These are phyloP conservation scores for Sclerotinia trifoliorum DNA, from an alignment of 2,329 filamentous ascomycete genomes.

Conservation along the genomic window DNA sequence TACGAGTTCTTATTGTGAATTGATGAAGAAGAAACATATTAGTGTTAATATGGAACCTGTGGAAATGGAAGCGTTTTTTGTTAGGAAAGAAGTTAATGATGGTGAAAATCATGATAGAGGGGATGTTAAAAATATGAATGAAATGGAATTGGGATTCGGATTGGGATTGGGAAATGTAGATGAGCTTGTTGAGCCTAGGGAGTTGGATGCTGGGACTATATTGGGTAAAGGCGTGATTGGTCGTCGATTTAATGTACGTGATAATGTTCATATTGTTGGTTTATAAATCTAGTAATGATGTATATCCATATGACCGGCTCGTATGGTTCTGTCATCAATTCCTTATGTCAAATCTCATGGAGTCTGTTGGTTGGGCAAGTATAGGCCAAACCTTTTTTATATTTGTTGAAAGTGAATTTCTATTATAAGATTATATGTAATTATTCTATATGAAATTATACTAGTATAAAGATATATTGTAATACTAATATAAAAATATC, in stretches of 20 bases:
- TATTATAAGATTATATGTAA: no score
- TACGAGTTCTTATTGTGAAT: neutral
- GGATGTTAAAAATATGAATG: no score
- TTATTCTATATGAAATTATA: no score
- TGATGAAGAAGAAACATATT: neutral
- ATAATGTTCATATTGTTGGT: constrained; percentile 6
- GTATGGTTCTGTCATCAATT: constrained; percentile 97
- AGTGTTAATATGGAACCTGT: neutral
- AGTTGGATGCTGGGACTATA: neutral
- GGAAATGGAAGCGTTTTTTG: neutral
- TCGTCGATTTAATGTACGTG: neutral
- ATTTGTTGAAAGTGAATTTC: no score
- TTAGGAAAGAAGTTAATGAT: neutral
- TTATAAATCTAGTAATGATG: constrained; percentile 46
- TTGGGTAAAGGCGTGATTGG: neutral
- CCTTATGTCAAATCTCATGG: constrained; percentile 67
- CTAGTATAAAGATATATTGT: no score
- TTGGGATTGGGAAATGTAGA: constrained; percentile 2
- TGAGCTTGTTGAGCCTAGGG: neutral
- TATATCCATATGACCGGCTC: constrained; percentile 90
- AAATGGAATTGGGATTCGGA: neutral
- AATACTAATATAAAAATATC: no score
- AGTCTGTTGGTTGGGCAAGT: constrained; percentile 49
- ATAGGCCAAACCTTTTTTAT: constrained; percentile 61
- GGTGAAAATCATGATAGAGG: neutral